Evolutionary conservation across 495 filamentous ascomycete species (phyloP), one percentile per base, ranked within the genome.

Genomic region (Terfezia boudieri): DNA sequence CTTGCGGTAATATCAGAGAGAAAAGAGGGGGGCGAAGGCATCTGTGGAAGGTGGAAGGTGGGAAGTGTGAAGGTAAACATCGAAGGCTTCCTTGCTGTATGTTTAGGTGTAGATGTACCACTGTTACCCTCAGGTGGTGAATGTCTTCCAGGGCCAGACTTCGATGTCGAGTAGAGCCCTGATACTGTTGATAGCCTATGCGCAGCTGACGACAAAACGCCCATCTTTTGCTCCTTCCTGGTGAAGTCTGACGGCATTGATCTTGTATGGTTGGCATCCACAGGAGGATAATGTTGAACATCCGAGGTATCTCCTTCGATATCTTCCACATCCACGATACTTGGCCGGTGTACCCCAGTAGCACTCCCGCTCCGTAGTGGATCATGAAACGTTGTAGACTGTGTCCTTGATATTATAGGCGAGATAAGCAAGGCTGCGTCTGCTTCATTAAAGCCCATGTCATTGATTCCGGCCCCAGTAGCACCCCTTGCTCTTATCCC

Each of bases 341-440:
- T 32, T 1, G 26, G 2, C 26, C 26, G 26, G 0, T 32, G 26
- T 7, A 32, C 26, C 26, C 26, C 26, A 32, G 26, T 32, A 32
- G 35, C 14, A 7, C 36, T 43, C 16, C 17, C 43, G 17, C 48
- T 37, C 6, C 53, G 23, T 9, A 55, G 55, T 36, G 46, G 43
- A 23, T 51, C 51, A 37, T 58, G 58, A 12, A 62, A 38, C 20
- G 53, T 60, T 41, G 55, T 56, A 6, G 55, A 56, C 17, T 60
- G 61, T 14, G 55, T 53, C 38, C 58, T 36, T 22, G 61, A 60
- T 51, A 62, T 63, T 38, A 62, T 49, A 35, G 61, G 61, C 9
- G 60, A 53, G 49, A 62, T 57, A 16, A 64, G 32, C 22, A 55
- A 57, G n/a, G 55, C 61, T 2, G 56, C 61, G 36, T 62, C 60